phyloP scores from a whole-genome alignment of 208 protist genomes.

The Herpetomonas samuelpessoai region DNA sequence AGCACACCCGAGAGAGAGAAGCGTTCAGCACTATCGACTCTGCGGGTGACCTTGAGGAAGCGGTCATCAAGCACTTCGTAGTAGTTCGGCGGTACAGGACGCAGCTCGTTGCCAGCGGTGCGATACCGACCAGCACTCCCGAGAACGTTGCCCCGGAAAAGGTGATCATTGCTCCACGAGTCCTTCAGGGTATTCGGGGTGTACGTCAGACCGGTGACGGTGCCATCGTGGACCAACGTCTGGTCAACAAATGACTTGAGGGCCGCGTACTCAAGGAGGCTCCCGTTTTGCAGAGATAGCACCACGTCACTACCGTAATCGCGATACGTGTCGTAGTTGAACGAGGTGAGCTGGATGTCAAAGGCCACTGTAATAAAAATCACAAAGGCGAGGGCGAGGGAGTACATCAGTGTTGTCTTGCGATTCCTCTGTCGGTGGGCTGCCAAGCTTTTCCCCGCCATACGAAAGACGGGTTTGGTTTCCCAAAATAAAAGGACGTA shows the following conservation, averaged over 20 bases:
- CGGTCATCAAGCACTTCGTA: constrained; percentile 41
- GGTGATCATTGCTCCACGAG: background rate
- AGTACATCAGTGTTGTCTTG: constrained; percentile 96
- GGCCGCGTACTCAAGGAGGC: background rate
- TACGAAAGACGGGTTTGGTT: constrained; percentile 40
- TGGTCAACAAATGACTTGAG: background rate
- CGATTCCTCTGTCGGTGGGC: constrained; percentile 91
- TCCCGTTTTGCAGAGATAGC: background rate
- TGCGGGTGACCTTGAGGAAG: constrained; percentile 29
- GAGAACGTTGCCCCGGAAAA: background rate
- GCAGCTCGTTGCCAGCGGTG: constrained; percentile 2
- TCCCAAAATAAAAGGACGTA: constrained; percentile 91
- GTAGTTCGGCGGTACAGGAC: constrained; percentile 51
- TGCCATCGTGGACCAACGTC: background rate
- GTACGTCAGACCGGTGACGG: background rate
- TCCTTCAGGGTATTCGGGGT: background rate
- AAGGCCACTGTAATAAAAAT: constrained; percentile 92
- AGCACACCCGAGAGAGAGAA: constrained; percentile 41
- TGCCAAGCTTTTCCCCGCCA: constrained; percentile 91
- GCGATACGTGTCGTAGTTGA: constrained; percentile 23
- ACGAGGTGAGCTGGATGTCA: constrained; percentile 65
- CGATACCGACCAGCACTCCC: constrained; percentile 28
- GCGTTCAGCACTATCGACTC: constrained; percentile 11
- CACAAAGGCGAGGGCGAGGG: constrained; percentile 91
- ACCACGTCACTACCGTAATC: constrained; percentile 32